Evolutionary conservation across 495 filamentous ascomycete genomes (phyloP).

Genomic region (Annulohypoxylon nitens): DNA sequence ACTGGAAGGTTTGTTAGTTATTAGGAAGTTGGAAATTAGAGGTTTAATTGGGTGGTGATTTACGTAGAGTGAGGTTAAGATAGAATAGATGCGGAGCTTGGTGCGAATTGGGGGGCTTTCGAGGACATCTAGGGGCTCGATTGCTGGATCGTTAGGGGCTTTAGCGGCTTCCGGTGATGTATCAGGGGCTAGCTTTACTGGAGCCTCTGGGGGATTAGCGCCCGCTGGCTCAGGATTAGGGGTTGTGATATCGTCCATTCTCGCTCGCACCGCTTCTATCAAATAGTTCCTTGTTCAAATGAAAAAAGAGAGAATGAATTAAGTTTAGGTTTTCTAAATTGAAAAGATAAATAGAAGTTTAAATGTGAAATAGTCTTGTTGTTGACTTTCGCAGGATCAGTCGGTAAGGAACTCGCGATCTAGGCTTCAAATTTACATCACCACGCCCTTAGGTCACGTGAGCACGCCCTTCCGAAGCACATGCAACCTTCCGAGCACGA

Average conservation of each 20-base stretch:
- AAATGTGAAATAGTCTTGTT: background rate
- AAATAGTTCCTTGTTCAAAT: background rate
- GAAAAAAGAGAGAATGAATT: no score
- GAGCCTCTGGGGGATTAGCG: background rate
- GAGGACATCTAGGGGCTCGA: conserved; percentile 13
- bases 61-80: conserved; percentile 49
- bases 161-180: background rate
- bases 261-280: background rate
- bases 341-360: background rate
- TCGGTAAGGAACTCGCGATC: background rate
- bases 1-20: conserved; percentile 34
- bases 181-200: background rate
- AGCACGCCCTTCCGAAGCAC: background rate
- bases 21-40: background rate
- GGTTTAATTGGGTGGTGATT: background rate
- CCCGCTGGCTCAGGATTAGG: background rate
- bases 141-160: background rate
- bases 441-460: conserved; percentile 3
- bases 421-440: background rate
- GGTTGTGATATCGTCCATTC: conserved; percentile 2
- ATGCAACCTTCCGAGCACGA: background rate
- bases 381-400: background rate
- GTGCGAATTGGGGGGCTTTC: conserved; percentile 44
- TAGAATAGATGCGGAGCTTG: conserved; percentile 47
- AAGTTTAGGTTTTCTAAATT: background rate